Base-by-base conservation (phyloP, 2,329 filamentous ascomycete species). In the Monilinia fructigena region DNA sequence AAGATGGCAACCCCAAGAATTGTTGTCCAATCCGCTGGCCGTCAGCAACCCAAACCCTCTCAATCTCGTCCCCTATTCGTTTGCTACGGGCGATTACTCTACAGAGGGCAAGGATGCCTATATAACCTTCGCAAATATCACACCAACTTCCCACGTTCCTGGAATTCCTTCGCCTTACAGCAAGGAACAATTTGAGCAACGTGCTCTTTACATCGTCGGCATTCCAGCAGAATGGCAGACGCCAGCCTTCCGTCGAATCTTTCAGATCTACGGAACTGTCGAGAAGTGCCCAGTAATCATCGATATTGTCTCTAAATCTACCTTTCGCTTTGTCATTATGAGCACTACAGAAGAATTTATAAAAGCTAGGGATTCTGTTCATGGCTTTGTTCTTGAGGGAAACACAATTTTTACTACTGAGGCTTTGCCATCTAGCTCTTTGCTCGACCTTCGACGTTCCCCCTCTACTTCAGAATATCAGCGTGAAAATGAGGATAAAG, bases 311-410 rank as follows among this genome's bases (percentile, higher is more conserved):
- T 69, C 67, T 14, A 54, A 63, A 23, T 48, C 67, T 16, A 71
- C 70, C 1, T 74, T 74, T 54, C 69, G 72, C 38, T 74, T 72
- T 70, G 63, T 73, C 20, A 56, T 74, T 20, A 70, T 74, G 70
- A 47, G 52, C 5, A 68, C 66, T 18, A 45, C 35, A n/a, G 68
- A 70, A 20, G 70, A 71, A 23, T 68, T 69, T 23, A 50, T 65
- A n/a, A 55, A 35, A 12, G 68, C 68, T n/a, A 54, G 65, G 54
- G 56, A 64, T 31, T 23, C 42, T 2, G 20, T 72, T 16, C 67
- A 72, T 63, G 68, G 68, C 1, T 65, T 69, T 53, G 54, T 40
- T 7, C 38, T 63, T 20, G 38, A 66, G 2, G 18, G 20, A 2
- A 18, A 47, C 12, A 55, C 4, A 3, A 38, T 66, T n/a, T 66